Evolutionary conservation across 1,139 yeast genomes (phyloP).

Genomic region (Blastobotrys buckinghamii): DNA sequence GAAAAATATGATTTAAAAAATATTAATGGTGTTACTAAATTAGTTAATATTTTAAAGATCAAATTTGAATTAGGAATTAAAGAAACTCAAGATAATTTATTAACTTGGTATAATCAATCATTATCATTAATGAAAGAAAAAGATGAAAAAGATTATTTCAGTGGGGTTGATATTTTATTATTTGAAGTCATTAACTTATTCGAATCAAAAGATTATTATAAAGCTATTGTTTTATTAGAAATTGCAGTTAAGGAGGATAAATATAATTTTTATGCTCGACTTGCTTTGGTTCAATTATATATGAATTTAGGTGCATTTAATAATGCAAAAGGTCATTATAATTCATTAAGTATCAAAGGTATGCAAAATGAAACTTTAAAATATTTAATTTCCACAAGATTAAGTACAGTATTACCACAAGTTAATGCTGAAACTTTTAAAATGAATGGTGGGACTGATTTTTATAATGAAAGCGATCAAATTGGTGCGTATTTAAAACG

Average conservation of each 20-base stretch:
- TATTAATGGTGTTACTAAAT: slow-evolving; percentile 33
- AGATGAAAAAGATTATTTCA: slow-evolving; percentile 54
- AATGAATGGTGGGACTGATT: slow-evolving; percentile 24
- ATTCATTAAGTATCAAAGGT: slow-evolving; percentile 59
- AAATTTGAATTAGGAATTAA: slow-evolving; percentile 23
- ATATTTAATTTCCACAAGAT: slow-evolving; percentile 48
- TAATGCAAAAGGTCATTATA: slow-evolving; percentile 46
- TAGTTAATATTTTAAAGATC: slow-evolving; percentile 50
- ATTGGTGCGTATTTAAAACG: slow-evolving; percentile 40
- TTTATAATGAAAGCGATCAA: slow-evolving; percentile 52
- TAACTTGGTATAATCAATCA: slow-evolving; percentile 36
- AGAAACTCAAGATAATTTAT: slow-evolving; percentile 19
- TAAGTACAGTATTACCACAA: slow-evolving; percentile 39
- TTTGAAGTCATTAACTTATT: slow-evolving; percentile 35
- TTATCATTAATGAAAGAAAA: slow-evolving; percentile 34
- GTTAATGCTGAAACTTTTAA: slow-evolving; percentile 13
- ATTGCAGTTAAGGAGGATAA: slow-evolving; percentile 45
- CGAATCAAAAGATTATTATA: slow-evolving; percentile 19
- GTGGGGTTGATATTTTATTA: slow-evolving; percentile 60
- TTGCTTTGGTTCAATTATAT: slow-evolving; percentile 69
- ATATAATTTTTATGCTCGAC: slow-evolving; percentile 58
- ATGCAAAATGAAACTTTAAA: slow-evolving; percentile 74
- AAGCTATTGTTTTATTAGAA: slow-evolving; percentile 44
- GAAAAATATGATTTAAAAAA: slow-evolving; percentile 16
- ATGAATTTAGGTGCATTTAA: slow-evolving; percentile 51